These are phyloP conservation scores for Fragilaria radians DNA, from an alignment of 108 stramenopile genomes.

Conservation along the genomic window DNA sequence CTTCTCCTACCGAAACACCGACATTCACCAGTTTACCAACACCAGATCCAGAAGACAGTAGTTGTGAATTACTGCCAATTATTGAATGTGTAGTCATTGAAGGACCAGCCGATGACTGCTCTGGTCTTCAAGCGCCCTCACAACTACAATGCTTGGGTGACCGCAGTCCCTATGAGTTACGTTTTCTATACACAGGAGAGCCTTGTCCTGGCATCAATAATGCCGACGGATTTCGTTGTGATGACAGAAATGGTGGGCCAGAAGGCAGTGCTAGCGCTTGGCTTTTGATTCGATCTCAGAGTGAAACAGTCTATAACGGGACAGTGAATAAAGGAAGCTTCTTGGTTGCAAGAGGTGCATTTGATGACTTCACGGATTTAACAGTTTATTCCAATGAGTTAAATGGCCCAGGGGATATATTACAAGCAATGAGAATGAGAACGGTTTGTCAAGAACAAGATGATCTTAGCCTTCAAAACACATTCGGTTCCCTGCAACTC, in stretches of 20 bases:
- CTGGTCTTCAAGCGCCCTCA: background rate
- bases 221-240: background rate
- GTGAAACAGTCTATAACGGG: background rate
- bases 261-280: background rate
- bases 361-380: background rate
- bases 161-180: background rate
- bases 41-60: background rate
- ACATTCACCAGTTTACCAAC: background rate
- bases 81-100: constrained; percentile 2
- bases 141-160: background rate
- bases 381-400: background rate
- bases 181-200: background rate
- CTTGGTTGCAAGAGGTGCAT: background rate
- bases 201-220: background rate
- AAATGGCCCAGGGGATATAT: background rate
- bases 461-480: background rate
- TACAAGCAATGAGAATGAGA: background rate
- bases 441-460: constrained; percentile 1
- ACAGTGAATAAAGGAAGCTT: background rate
- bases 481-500: background rate
- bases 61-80: background rate
- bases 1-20: background rate
- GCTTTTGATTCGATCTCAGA: background rate
- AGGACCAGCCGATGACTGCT: background rate
- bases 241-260: background rate